Conservation (phyloP, 495 filamentous ascomycete species). For the Talaromyces stipitatus region DNA sequence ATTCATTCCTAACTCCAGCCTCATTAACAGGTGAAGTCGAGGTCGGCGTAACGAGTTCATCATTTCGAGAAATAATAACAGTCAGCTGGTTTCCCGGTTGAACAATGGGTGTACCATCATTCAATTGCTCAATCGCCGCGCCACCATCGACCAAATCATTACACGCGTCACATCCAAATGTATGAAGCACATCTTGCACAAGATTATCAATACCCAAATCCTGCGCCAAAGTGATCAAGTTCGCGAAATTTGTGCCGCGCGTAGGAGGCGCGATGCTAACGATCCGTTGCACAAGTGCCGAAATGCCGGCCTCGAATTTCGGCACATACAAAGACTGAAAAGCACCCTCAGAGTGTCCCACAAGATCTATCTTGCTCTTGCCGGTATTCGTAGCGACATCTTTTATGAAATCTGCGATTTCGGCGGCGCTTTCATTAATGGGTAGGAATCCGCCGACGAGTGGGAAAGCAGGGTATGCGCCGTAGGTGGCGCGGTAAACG, state of each 20-base stretch:
- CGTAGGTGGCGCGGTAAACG: slow-evolving; percentile 46
- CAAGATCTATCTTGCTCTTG: slow-evolving; percentile 33
- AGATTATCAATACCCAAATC: slow-evolving; percentile 27
- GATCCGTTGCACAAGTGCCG: slow-evolving; percentile 35
- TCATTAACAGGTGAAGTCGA: slow-evolving; percentile 38
- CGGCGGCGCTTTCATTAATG: slow-evolving; percentile 37
- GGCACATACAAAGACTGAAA: slow-evolving; percentile 46
- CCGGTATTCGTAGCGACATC: slow-evolving; percentile 36
- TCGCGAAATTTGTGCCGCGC: slow-evolving; percentile 39
- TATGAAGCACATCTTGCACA: slow-evolving; percentile 24
- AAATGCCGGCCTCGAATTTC: slow-evolving; percentile 36
- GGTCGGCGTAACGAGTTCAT: slow-evolving; percentile 42
- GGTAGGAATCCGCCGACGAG: slow-evolving; percentile 38
- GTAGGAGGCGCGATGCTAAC: slow-evolving; percentile 45
- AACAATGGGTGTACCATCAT: slow-evolving; percentile 35
- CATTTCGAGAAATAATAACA: slow-evolving; percentile 38
- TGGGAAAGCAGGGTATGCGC: slow-evolving; percentile 37
- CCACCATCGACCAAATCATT: slow-evolving; percentile 34
- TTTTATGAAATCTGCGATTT: slow-evolving; percentile 42
- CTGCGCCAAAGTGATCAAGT: slow-evolving; percentile 35
- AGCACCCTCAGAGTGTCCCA: slow-evolving; percentile 49
- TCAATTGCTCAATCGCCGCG: slow-evolving; percentile 29
- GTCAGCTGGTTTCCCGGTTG: slow-evolving; percentile 42
- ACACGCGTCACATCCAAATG: slow-evolving; percentile 37
- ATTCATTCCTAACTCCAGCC: slow-evolving; percentile 34